Base-by-base conservation (phyloP, 768 basidiomycete species). In the Termitomyces eurrhizus region DNA sequence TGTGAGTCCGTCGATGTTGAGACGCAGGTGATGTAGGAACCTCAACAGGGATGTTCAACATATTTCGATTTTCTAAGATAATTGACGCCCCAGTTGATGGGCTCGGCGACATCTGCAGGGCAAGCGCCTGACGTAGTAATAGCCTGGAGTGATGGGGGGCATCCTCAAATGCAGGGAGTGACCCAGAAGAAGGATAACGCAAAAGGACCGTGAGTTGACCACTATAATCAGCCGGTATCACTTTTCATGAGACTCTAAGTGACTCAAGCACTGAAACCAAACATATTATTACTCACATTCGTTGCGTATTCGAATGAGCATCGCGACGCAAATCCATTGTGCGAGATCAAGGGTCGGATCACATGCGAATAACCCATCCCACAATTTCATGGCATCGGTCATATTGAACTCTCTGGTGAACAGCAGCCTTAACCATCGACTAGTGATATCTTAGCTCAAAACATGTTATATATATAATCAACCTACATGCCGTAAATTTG, bases 401-500 rank as follows among this genome's bases (percentile, higher is more conserved):
- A 98, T 84, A 44, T 78, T 82, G 66, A 98, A 90, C 72, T 99
- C 97, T 51, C 97, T 83, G 4, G 95, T 95, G 74, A 98, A 98
- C 7, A 99, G 77, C 18, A 98, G 77, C 39, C 97, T 83, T 11
- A 98, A 78, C 95, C 95, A 98, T 35, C 97, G 95, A 60, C 93
- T 95, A 63, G 32, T 21, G 26, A 53, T 55, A 18, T 37, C 16
- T 68, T 24, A 67, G 52, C 33, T 32, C 51, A 4, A 21, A 44
- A 42, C 24, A 3, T 55, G 32, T 52, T 26, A 35, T 62, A 56
- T 13, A 8, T 12, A 16, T 29, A 57, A 44, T 61, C 36, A 12
- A 76, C 92, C 72, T 73, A 95, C 90, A 98, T 95, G 59, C 93
- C 94, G 75, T 94, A 99, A 21, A 98, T 90, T 70, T 98, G 97